A percentile compares a stretch with the other conserved stretches of the same genome.
These are phyloP conservation scores for Furcasterigmium sp. DNA, from an alignment of 2,329 filamentous ascomycete species.

Conservation along the genomic window DNA sequence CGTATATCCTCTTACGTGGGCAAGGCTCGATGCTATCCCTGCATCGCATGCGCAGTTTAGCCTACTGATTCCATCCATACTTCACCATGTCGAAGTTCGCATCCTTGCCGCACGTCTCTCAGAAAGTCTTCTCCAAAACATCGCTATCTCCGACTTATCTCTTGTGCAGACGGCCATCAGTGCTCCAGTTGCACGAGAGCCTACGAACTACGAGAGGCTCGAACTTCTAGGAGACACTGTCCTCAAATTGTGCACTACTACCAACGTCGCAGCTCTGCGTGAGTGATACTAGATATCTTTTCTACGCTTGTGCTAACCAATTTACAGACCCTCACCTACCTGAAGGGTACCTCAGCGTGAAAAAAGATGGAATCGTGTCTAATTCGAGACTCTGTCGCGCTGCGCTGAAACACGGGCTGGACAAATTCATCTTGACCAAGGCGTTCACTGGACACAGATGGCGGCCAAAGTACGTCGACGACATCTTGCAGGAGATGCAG, in stretches of 20 bases:
- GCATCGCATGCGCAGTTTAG: conserved; percentile 41
- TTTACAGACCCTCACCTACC: conserved; percentile 59
- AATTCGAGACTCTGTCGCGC: conserved; percentile 69
- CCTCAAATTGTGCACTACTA: conserved; percentile 67
- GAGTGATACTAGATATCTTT: conserved; percentile 24
- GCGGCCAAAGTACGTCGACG: conserved; percentile 56
- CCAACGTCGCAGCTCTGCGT: conserved; percentile 57
- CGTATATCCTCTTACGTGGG: conserved; percentile 40
- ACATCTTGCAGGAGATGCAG: conserved; percentile 18
- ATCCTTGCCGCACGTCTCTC: conserved; percentile 59
- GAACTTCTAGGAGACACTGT: conserved; percentile 86
- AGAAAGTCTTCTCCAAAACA: conserved; percentile 42
- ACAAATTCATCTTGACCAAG: conserved; percentile 66
- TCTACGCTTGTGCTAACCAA: background rate
- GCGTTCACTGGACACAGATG: conserved; percentile 67
- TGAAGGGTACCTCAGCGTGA: conserved; percentile 67
- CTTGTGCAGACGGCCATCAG: conserved; percentile 65
- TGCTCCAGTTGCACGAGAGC: conserved; percentile 53
- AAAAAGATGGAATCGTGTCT: conserved; percentile 66
- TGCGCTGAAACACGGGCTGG: conserved; percentile 58
- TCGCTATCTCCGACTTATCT: conserved; percentile 43
- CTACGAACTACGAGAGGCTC: conserved; percentile 71
- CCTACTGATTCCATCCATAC: conserved; percentile 66
- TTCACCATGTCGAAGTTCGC: conserved; percentile 61
- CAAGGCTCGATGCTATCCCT: conserved; percentile 43